Base-by-base conservation (phyloP, 805 yeast species). In the Ogataea neopini region DNA sequence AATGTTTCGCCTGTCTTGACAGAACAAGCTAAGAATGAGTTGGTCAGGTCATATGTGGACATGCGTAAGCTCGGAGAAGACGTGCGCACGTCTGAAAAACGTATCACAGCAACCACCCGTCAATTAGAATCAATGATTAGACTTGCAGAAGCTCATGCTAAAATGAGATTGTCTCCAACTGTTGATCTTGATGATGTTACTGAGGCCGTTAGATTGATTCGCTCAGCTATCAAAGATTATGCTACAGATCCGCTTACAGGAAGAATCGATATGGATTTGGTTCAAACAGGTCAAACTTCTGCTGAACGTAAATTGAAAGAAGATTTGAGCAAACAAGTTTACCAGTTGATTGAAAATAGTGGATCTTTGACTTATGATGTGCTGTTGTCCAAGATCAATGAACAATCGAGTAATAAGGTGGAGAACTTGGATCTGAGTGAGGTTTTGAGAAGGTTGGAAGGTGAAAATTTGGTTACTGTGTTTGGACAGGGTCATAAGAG, bases 171-270 rank as follows among this genome's bases (percentile, higher is more conserved):
- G 25, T 78, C 92, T 1, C 69, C 74, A 1, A 63, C 58, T 0
- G 99, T 94, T 4, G 85, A 83, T 45, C 73, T 86, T 20, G 75
- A 74, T 23, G 99, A 94, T 66, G 99, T 94, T 5, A 75, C 77
- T 50, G 99, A 94, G 65, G 96, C 98, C 0, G 97, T 91, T 2
- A 79, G 99, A 56, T 74, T 94, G 56, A 94, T 92, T 63, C 83
- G 86, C 58, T 80, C 96, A 3, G 99, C 99, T 11, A 88, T 94
- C 55, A 94, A 94, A 66, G 98, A 94, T 54, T 94, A 94, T 65
- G 99, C 99, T 13, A 94, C 97, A 2, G 99, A 94, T 70, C 99
- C 99, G 19, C 74, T 84, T 29, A 92, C 99, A 0, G 99, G 99
- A 25, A 80, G 94, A 60, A 94, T 94, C 56, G 99, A 94, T 64